A percentile compares a stretch with the other conserved stretches of the same genome.
These are phyloP conservation scores for Pseudogymnoascus sp. DNA, from an alignment of 2,329 filamentous ascomycete genomes.

Conservation along the genomic window DNA sequence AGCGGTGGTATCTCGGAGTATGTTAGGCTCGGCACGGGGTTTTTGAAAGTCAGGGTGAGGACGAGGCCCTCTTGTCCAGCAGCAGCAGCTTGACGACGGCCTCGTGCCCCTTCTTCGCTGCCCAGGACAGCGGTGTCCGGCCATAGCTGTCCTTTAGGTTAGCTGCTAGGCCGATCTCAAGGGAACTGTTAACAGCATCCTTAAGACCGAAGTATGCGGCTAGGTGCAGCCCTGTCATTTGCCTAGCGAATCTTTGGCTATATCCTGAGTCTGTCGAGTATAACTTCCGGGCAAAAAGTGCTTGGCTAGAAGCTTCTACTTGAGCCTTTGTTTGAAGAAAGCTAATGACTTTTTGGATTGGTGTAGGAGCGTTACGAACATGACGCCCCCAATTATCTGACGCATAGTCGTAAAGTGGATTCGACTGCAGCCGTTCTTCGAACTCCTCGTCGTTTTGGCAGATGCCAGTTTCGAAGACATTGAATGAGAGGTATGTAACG, in stretches of 20 bases:
- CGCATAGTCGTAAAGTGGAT: conserved; percentile 28
- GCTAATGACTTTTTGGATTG: conserved; percentile 10
- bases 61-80: no score
- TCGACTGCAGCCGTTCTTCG: conserved; percentile 16
- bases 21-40: no score
- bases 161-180: background rate
- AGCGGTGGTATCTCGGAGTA: no score
- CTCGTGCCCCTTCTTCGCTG: no score
- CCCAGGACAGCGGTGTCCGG: no score
- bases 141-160: conserved; percentile 25
- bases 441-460: conserved; percentile 18
- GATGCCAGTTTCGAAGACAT: conserved; percentile 16
- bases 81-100: no score
- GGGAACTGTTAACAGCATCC: background rate
- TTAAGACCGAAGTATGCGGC: conserved; percentile 23
- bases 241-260: conserved; percentile 12
- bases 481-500: conserved; percentile 23
- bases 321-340: conserved; percentile 19
- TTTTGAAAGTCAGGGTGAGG: no score
- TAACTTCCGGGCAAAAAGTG: conserved; percentile 13
- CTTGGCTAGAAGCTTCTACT: conserved; percentile 19
- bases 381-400: conserved; percentile 29
- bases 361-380: conserved; percentile 15
- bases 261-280: conserved; percentile 11
- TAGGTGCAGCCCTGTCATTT: conserved; percentile 22